Evolutionary conservation across 2,329 filamentous ascomycete species (phyloP).

Genomic region (Epichloe bromicola): DNA sequence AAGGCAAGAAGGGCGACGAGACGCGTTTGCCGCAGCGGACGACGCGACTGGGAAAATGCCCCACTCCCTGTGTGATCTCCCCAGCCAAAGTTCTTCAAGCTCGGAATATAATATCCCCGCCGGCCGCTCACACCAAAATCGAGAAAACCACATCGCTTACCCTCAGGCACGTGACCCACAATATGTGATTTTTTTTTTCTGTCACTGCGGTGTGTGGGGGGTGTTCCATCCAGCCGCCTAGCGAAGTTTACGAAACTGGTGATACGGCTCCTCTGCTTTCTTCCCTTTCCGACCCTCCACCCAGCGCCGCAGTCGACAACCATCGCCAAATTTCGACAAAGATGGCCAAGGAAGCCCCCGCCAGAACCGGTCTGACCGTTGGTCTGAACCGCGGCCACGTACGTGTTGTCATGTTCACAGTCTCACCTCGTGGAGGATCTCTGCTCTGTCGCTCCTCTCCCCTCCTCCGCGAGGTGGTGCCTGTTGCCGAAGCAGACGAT

Average conservation of each 20-base stretch:
- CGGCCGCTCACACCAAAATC: not conserved
- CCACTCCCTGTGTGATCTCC: not conserved
- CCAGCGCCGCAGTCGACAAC: slow-evolving; percentile 16
- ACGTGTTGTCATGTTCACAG: slow-evolving; percentile 30
- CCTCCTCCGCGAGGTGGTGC: slow-evolving; percentile 14
- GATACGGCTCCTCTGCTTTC: slow-evolving; percentile 4
- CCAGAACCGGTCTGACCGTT: slow-evolving; percentile 45
- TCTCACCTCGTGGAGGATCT: slow-evolving; percentile 68
- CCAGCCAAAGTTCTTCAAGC: not conserved
- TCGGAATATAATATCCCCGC: slow-evolving; percentile 1
- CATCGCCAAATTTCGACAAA: slow-evolving; percentile 20
- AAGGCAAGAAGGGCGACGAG: not conserved
- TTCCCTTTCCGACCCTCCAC: slow-evolving; percentile 16
- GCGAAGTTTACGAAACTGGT: slow-evolving; percentile 11
- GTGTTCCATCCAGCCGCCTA: slow-evolving; percentile 5
- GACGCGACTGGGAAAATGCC: slow-evolving; percentile 5
- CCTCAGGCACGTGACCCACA: slow-evolving; percentile 17
- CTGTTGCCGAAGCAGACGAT: slow-evolving; percentile 37
- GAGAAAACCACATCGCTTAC: slow-evolving; percentile 8
- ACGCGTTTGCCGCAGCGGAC: not conserved
- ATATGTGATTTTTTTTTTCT: slow-evolving; percentile 1
- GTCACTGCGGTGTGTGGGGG: not conserved
- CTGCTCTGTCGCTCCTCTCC: slow-evolving; percentile 27
- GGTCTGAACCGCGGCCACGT: slow-evolving; percentile 54
- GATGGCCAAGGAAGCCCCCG: slow-evolving; percentile 49